Conservation (phyloP, 2,329 filamentous ascomycete species). For the Clarireedia sp. region DNA sequence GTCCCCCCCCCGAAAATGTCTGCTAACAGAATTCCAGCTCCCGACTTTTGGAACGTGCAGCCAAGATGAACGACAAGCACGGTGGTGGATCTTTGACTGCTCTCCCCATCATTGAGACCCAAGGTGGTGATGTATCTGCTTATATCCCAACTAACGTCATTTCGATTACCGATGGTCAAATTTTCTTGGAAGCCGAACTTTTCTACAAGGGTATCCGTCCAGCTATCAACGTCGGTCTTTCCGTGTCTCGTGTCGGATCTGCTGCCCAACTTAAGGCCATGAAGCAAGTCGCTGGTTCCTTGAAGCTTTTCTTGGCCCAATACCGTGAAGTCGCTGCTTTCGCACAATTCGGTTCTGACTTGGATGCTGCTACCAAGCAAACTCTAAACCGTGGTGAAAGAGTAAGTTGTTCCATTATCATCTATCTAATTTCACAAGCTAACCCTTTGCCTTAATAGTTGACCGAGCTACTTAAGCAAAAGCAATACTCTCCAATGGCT, state of each 20-base stretch:
- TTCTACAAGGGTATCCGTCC: conserved; percentile 99
- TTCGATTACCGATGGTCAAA: conserved; percentile 99
- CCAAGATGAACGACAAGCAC: conserved; percentile 96
- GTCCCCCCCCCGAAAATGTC: not conserved
- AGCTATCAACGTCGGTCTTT: conserved; percentile 99
- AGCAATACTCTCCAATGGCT: conserved; percentile 98
- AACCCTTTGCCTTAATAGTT: conserved; percentile 40
- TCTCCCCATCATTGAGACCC: conserved; percentile 96
- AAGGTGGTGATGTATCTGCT: conserved; percentile 99
- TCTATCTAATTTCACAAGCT: conserved; percentile 15
- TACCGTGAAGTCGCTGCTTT: conserved; percentile 99
- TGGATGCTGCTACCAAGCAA: conserved; percentile 98
- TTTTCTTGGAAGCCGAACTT: conserved; percentile 97
- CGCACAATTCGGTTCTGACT: conserved; percentile 99
- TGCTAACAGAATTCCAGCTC: conserved; percentile 40
- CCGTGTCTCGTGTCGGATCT: conserved; percentile 98
- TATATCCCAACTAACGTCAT: conserved; percentile 99
- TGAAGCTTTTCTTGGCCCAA: conserved; percentile 99
- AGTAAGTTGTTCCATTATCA: conserved; percentile 45
- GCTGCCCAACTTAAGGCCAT: conserved; percentile 99
- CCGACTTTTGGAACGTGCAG: conserved; percentile 96
- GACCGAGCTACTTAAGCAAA: conserved; percentile 99
- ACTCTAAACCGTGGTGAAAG: conserved; percentile 97
- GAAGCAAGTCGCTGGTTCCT: conserved; percentile 99
- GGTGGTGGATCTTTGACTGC: conserved; percentile 96